Conservation (phyloP, 2,329 filamentous ascomycete genomes). For the Sphaerulina musiva region DNA sequence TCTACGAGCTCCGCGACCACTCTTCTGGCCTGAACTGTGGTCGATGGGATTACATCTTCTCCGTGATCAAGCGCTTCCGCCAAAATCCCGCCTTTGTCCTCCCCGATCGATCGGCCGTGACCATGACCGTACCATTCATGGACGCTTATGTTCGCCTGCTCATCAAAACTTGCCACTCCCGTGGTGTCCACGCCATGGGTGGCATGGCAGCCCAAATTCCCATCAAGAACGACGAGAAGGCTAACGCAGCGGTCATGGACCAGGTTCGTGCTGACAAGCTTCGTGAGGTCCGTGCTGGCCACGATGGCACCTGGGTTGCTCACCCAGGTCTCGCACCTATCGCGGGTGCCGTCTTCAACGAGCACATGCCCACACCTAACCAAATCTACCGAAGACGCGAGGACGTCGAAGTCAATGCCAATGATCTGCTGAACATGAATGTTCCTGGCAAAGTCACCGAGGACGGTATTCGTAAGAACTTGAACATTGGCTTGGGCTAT, state of each 20-base stretch:
- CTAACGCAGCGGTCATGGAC: constrained; percentile 24
- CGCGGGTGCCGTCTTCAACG: constrained; percentile 89
- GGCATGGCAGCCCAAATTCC: constrained; percentile 99
- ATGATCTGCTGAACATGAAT: constrained; percentile 97
- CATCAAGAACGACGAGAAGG: constrained; percentile 81
- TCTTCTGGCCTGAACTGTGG: constrained; percentile 95
- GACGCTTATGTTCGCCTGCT: constrained; percentile 92
- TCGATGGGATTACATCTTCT: constrained; percentile 99
- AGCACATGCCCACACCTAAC: constrained; percentile 97
- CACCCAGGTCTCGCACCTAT: constrained; percentile 87
- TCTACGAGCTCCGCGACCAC: constrained; percentile 97
- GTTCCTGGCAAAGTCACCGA: constrained; percentile 88
- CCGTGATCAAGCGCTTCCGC: constrained; percentile 98
- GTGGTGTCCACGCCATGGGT: constrained; percentile 97
- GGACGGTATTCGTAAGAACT: constrained; percentile 92
- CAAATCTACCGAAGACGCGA: constrained; percentile 87
- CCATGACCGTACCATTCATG: constrained; percentile 99
- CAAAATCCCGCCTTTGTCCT: constrained; percentile 89
- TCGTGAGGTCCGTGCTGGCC: constrained; percentile 86
- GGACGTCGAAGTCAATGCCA: constrained; percentile 76
- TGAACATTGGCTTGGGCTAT: constrained; percentile 92
- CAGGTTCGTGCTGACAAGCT: constrained; percentile 82
- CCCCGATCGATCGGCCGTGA: constrained; percentile 82
- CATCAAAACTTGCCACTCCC: constrained; percentile 95
- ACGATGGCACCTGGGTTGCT: constrained; percentile 96